Base-by-base conservation (phyloP, 2,329 filamentous ascomycete species). In the Aspergillus clavatus region DNA sequence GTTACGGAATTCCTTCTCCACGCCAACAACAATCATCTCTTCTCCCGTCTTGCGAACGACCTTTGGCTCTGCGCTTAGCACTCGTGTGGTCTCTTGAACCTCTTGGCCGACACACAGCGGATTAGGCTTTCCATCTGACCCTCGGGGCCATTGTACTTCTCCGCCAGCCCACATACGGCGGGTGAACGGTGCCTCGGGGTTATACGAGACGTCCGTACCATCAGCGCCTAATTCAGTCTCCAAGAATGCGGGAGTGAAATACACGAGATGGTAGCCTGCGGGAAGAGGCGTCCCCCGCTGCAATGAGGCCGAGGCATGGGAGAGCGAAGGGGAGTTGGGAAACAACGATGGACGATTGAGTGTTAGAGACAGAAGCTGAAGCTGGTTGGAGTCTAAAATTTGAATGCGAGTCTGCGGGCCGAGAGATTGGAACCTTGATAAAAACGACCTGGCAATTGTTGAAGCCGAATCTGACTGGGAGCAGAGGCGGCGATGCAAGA, bases 81-180 rank as follows among this genome's bases (percentile, higher is more conserved):
- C 66, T 42, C 62, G 72, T 2, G 81, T 84, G 19, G 65, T 73
- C 63, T 85, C 82, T 27, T 70, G 73, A 1, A 77, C 77, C 16
- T 71, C 62, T 49, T 82, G 76, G 1, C 79, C 81, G 1, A 83
- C 73, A 2, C 70, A 66, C 47, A 84, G 59, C 14, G 60, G 51
- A 52, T 74, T 71, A 21, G 60, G 53, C 21, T 55, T 49, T 5
- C 58, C 65, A 16, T 61, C 44, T 4, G 42, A 46, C 7, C 38
- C 47, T 10, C 66, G 60, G 1, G 68, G 56, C 79, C 80, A 83
- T 11, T 61, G 59, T 63, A 84, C 78, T 45, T 72, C 69, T 0
- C 82, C 82, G 1, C 81, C 82, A 0, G 82, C 82, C 82, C 82
- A 85, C 82, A 85, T 84, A 10, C 82, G 72, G 23, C 81, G 65